These are phyloP conservation scores for Dispira parvispora DNA, from an alignment of 192 early-diverging fungal genomes.

Conservation along the genomic window DNA sequence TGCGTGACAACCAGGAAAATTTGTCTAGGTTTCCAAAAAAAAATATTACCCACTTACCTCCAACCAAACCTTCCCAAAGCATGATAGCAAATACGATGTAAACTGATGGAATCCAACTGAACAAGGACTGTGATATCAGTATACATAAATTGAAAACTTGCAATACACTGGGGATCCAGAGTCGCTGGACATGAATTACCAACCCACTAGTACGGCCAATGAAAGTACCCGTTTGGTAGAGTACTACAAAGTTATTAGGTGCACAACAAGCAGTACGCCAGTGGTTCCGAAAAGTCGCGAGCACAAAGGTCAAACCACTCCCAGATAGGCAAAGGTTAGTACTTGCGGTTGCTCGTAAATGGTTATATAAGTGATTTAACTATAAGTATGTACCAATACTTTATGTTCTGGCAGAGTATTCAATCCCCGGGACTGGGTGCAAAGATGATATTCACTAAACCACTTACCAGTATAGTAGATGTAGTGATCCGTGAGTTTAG, in stretches of 20 bases:
- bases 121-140: slow-evolving; percentile 16
- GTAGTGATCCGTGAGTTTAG: slow-evolving; percentile 17
- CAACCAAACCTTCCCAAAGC: slow-evolving; percentile 25
- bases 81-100: slow-evolving; percentile 22
- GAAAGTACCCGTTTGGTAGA: slow-evolving; percentile 19
- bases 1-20: background rate
- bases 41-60: slow-evolving; percentile 11
- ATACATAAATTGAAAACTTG: slow-evolving; percentile 17
- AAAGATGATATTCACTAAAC: background rate
- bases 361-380: background rate
- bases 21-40: background rate
- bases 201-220: slow-evolving; percentile 22
- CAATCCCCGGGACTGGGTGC: too few relatives aligned
- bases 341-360: slow-evolving; percentile 9
- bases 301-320: slow-evolving; percentile 14
- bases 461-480: slow-evolving; percentile 15
- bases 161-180: slow-evolving; percentile 23
- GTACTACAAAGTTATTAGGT: background rate
- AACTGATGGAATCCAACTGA: slow-evolving; percentile 17
- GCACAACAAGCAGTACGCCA: background rate
- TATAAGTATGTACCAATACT: too few relatives aligned
- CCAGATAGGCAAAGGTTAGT: slow-evolving; percentile 18
- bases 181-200: slow-evolving; percentile 13
- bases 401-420: too few relatives aligned
- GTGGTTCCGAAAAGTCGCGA: background rate